phyloP scores from a whole-genome alignment of 192 early-diverging fungal genomes.

The Bifiguratus adelaidae region DNA sequence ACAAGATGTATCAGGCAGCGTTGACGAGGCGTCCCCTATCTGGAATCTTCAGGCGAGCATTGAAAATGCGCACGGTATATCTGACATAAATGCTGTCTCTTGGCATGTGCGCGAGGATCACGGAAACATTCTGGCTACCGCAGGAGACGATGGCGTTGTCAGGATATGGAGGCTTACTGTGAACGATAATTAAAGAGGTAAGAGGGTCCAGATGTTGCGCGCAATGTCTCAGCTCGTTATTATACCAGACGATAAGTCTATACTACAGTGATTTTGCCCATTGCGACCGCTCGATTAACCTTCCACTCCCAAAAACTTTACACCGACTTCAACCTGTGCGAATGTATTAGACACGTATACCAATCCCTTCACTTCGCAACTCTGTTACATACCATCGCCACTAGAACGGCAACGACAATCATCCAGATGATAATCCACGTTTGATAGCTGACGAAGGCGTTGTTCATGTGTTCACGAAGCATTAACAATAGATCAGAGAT shows the following conservation, averaged over 20 bases:
- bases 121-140: conserved; percentile 65
- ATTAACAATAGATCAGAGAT: conserved; percentile 49
- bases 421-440: conserved; percentile 55
- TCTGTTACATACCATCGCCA: neutral
- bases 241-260: too few relatives aligned
- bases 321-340: too few relatives aligned
- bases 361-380: too few relatives aligned
- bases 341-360: too few relatives aligned
- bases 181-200: neutral
- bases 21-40: conserved; percentile 2
- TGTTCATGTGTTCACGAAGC: conserved; percentile 47
- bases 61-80: conserved; percentile 69
- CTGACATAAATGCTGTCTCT: conserved; percentile 82
- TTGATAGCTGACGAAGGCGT: conserved; percentile 41
- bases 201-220: too few relatives aligned
- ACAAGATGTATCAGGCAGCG: conserved; percentile 4
- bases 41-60: conserved; percentile 24
- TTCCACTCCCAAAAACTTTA: too few relatives aligned
- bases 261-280: too few relatives aligned
- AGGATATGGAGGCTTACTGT: conserved; percentile 64
- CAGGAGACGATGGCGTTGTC: conserved; percentile 85
- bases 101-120: conserved; percentile 68
- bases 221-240: too few relatives aligned
- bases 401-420: conserved; percentile 21
- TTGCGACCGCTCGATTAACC: too few relatives aligned